Base-by-base conservation (phyloP, 176 grass and related monocot species). In the Coix lacrymajobi region DNA sequence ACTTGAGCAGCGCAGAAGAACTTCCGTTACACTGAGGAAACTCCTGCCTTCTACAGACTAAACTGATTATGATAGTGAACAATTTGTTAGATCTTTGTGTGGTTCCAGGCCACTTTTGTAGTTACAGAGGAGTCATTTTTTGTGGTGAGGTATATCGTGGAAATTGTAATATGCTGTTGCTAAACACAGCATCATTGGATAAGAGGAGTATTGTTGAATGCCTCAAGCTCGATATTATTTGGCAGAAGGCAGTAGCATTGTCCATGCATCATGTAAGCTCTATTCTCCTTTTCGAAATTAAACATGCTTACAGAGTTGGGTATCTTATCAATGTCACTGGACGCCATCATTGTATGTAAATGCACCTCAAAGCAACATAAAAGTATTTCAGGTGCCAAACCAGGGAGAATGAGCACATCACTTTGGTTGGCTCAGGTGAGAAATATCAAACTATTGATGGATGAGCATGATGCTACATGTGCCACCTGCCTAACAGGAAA, bases 1-100 rank as follows among this genome's bases (percentile, higher is more conserved):
- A 38, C 31, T 83, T 39, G 81, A 83, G 71, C 81, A 75, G 30
- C 37, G 22, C n/a, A 17, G 38, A 37, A 86, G 65, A 51, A 80
- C 67, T 54, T 86, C 77, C 3, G 11, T 73, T 31, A 80, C 76
- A 8, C 33, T 66, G 77, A 72, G 65, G 66, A 79, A 86, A 72
- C 73, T 85, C 63, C 3, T 31, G 36, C 25, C 34, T 30, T 69
- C 48, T 69, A 13, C 72, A 43, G 66, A 30, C 41, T 83, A 60
- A 75, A 65, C 17, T 74, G 6, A 7, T 15, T 19, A 43, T 58
- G 63, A 16, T 17, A 41, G 19, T 36, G 20, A 85, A 34, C 46
- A 77, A 16, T 14, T 30, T 62, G 25, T 30, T 61, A 28, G 13
- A 36, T 6, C 12, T 65, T 44, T 28, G 12, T 28, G 12, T 20